Base-by-base conservation (phyloP, 23 red algal genomes). In the Porphyridium purpureum region DNA sequence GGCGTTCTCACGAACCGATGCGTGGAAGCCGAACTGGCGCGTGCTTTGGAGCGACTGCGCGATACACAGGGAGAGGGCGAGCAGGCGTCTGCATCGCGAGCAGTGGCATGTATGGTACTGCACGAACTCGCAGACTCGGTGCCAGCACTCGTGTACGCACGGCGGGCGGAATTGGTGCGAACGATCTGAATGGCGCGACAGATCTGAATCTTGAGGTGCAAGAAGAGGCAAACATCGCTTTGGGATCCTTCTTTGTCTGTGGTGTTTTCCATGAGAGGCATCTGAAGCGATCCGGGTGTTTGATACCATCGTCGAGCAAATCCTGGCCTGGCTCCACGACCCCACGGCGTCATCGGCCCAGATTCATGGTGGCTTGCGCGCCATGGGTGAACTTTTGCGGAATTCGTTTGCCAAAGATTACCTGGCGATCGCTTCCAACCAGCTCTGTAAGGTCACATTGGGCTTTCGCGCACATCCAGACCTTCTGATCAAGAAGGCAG, bases 351-450 rank as follows among this genome's bases (percentile, higher is more conserved):
- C 51, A 2, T 1, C 31, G 21, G 53, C 25, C 24, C 49, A 61
- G 50, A 51, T 74, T n/a, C 83, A 92, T 52, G 83, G 83, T 4
- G 59, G 53, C 19, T 41, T 92, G 1, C 40, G 50, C 1, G 64
- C 76, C 44, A 57, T 70, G 22, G 50, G 53, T 26, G 50, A 64
- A 35, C 74, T 92, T 2, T 36, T 80, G 54, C 27, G 52, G 27
- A 64, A 58, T 3, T 34, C 35, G 23, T 47, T 80, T 28, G 49
- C 72, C 19, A 55, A 25, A 30, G 2, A 27, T 7, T 65, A 57
- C 19, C 54, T 92, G 35, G 35, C 27, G 21, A 28, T 52, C 7
- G 25, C 55, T 27, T 46, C 51, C 8, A 35, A n/a, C 29, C 51
- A 65, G 14, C 49, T 92, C 4, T 77, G 72, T 30, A 33, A 65